These are phyloP conservation scores for Zarea fungicola DNA, from an alignment of 2,329 filamentous ascomycete species.

Conservation along the genomic window DNA sequence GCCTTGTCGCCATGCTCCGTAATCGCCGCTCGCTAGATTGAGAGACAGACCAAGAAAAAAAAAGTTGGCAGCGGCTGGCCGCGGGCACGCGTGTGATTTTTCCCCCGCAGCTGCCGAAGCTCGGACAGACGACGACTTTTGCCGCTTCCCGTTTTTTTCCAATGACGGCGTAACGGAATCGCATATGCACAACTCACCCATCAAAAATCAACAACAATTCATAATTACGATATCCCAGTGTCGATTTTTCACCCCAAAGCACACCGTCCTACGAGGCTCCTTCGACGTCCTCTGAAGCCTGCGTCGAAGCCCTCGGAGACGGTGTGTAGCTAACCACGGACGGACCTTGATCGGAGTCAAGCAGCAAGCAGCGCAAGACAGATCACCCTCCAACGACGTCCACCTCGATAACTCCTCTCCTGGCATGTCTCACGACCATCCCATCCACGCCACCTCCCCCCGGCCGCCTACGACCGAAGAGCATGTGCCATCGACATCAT, in stretches of 20 bases:
- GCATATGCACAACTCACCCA: too few species aligned
- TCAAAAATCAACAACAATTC: too few species aligned
- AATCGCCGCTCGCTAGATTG: too few species aligned
- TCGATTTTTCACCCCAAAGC: background rate
- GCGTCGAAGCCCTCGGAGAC: slow-evolving; percentile 16
- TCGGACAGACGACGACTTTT: slow-evolving; percentile 1
- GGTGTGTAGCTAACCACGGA: slow-evolving; percentile 10
- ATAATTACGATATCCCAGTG: too few species aligned
- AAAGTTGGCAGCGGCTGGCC: background rate
- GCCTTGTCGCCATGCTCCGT: too few species aligned
- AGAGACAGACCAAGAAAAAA: too few species aligned
- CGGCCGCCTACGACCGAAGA: slow-evolving; percentile 26
- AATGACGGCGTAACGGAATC: background rate
- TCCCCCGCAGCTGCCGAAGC: slow-evolving; percentile 12
- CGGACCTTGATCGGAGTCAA: background rate
- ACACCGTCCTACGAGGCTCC: slow-evolving; percentile 15
- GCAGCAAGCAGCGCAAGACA: too few species aligned
- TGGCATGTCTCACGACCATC: slow-evolving; percentile 50
- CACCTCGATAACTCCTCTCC: background rate
- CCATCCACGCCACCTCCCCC: slow-evolving; percentile 26
- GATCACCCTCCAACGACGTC: slow-evolving; percentile 3
- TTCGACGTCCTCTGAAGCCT: slow-evolving; percentile 10
- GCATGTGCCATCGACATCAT: slow-evolving; percentile 33
- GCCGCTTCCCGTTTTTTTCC: background rate
- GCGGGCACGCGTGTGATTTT: background rate